phyloP scores from a whole-genome alignment of 2,329 filamentous ascomycete genomes.

The Alternaria rosae region DNA sequence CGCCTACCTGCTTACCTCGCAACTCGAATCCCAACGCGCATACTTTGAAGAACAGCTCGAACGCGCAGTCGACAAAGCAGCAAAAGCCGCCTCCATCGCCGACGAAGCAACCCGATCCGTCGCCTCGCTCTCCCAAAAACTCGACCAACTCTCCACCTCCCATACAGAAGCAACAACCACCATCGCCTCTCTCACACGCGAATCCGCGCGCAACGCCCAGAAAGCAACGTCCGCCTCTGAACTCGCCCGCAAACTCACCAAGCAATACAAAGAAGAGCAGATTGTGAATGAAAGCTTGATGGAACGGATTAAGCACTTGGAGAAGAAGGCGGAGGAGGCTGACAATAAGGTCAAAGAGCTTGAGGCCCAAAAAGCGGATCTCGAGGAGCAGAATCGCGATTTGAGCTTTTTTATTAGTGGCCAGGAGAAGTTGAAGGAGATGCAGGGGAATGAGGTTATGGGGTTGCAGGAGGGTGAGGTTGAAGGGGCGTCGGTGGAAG shows the following conservation, averaged over 20 bases:
- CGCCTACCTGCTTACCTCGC: conserved; percentile 88
- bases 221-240: conserved; percentile 76
- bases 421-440: conserved; percentile 77
- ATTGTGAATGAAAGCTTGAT: conserved; percentile 81
- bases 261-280: conserved; percentile 86
- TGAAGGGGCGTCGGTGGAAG: conserved; percentile 46
- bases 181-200: conserved; percentile 74
- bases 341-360: conserved; percentile 55
- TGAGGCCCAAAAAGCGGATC: conserved; percentile 68
- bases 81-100: conserved; percentile 72
- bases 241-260: conserved; percentile 77
- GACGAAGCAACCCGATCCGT: conserved; percentile 65
- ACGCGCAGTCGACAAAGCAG: conserved; percentile 88
- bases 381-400: conserved; percentile 87
- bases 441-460: conserved; percentile 75
- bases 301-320: conserved; percentile 77
- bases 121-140: conserved; percentile 58
- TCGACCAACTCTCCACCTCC: conserved; percentile 62
- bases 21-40: conserved; percentile 88
- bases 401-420: conserved; percentile 87
- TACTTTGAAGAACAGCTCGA: conserved; percentile 95
- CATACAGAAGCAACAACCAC: conserved; percentile 62
- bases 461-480: conserved; percentile 69
- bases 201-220: conserved; percentile 62
- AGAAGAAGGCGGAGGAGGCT: conserved; percentile 64